Percentiles rank a stretch among this genome's conserved stretches.
Conservation (phyloP, 2,329 filamentous ascomycete species). For the Fusarium abutilonis region DNA sequence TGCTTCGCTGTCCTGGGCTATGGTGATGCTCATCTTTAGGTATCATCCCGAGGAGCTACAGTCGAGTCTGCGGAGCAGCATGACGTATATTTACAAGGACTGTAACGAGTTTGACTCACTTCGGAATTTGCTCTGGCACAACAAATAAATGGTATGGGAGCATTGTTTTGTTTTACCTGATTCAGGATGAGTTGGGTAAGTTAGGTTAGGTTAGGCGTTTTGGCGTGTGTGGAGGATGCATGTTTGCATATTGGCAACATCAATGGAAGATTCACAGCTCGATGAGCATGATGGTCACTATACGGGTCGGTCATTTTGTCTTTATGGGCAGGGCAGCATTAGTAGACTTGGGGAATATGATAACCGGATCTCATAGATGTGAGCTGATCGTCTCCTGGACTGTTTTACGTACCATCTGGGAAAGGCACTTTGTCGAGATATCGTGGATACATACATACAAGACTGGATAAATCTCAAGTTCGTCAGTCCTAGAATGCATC, state of each 20-base stretch:
- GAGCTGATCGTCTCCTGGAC: not conserved
- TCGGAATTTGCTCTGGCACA: slow-evolving; percentile 86
- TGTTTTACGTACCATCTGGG: not conserved
- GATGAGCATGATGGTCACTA: slow-evolving; percentile 13
- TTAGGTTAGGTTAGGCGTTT: slow-evolving; percentile 37
- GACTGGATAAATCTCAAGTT: no score
- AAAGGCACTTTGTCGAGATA: no score
- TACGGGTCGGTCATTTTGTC: slow-evolving; percentile 13
- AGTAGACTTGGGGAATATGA: slow-evolving; percentile 26
- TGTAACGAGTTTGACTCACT: slow-evolving; percentile 90
- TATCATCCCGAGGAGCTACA: slow-evolving; percentile 93
- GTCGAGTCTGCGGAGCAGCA: slow-evolving; percentile 89
- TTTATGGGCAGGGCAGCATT: slow-evolving; percentile 18
- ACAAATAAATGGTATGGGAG: slow-evolving; percentile 62
- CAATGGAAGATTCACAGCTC: slow-evolving; percentile 14
- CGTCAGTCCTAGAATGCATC: no score
- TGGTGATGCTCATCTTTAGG: slow-evolving; percentile 95
- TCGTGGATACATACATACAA: no score
- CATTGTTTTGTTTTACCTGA: not conserved
- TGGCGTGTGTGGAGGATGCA: slow-evolving; percentile 13
- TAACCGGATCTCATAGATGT: slow-evolving; percentile 22
- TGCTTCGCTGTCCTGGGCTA: slow-evolving; percentile 88
- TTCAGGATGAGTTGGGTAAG: no score
- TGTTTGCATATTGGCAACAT: slow-evolving; percentile 14
- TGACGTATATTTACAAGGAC: slow-evolving; percentile 96